phyloP scores from a whole-genome alignment of 2,329 filamentous ascomycete genomes.

The Cordyceps tenuipes region DNA sequence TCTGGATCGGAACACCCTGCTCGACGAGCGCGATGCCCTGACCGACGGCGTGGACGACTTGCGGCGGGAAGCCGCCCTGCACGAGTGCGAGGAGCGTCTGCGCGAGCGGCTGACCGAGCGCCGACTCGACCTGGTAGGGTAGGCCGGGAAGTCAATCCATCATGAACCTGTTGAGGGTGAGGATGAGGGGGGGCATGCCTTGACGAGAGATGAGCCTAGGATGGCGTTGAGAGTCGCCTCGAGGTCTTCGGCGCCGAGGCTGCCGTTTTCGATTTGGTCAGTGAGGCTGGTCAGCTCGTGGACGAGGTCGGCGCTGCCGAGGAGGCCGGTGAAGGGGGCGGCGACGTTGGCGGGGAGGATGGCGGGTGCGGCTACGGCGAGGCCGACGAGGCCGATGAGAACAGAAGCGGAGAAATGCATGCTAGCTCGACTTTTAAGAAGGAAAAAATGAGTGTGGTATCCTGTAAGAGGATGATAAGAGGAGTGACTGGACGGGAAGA shows the following conservation, averaged over 20 bases:
- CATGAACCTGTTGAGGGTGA: not conserved
- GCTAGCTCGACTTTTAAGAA: constrained; percentile 3
- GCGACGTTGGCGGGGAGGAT: not conserved
- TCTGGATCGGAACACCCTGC: constrained; percentile 16
- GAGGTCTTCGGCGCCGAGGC: constrained; percentile 13
- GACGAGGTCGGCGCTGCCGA: constrained; percentile 4
- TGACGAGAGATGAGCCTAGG: constrained; percentile 14
- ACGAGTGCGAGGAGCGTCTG: constrained; percentile 17
- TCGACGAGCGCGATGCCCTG: constrained; percentile 18
- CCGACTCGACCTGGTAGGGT: constrained; percentile 15
- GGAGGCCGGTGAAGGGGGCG: constrained; percentile 7
- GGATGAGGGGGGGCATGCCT: constrained; percentile 8
- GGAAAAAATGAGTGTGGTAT: constrained; percentile 8
- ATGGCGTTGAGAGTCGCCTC: constrained; percentile 16
- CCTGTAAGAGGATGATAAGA: constrained; percentile 10
- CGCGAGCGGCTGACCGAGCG: constrained; percentile 16
- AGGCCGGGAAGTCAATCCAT: not conserved
- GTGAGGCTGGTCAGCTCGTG: constrained; percentile 14
- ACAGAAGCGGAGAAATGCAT: constrained; percentile 18
- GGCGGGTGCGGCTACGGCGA: constrained; percentile 13
- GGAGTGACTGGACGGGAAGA: constrained; percentile 10
- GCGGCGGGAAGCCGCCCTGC: constrained; percentile 13
- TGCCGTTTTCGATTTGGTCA: constrained; percentile 13
- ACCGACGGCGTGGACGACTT: constrained; percentile 16
- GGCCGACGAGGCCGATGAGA: constrained; percentile 14